Conservation (phyloP, 768 basidiomycete genomes). For the Tulasnella sp. region DNA sequence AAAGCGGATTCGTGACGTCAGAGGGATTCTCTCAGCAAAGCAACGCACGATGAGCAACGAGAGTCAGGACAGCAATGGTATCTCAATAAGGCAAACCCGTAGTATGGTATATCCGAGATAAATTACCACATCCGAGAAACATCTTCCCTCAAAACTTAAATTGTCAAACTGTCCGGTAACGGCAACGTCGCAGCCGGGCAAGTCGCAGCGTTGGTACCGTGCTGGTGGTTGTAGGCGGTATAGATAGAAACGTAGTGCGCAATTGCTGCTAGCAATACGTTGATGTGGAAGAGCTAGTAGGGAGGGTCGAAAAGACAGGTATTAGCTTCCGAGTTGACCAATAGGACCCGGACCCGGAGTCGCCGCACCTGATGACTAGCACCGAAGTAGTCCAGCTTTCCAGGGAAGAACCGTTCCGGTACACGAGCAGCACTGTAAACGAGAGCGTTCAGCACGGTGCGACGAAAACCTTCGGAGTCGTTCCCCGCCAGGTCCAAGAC, state of each 20-base stretch:
- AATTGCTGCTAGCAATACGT: constrained; percentile 72
- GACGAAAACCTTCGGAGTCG: constrained; percentile 29
- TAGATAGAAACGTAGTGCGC: constrained; percentile 65
- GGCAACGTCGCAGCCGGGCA: constrained; percentile 25
- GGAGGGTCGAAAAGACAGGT: neutral
- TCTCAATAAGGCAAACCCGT: neutral
- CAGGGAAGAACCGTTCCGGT: constrained; percentile 75
- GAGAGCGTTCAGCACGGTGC: constrained; percentile 35
- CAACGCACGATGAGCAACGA: too few species aligned
- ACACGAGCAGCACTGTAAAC: constrained; percentile 72
- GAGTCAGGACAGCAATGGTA: too few species aligned
- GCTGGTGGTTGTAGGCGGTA: constrained; percentile 62
- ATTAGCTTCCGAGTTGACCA: neutral
- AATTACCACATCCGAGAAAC: neutral
- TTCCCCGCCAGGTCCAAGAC: too few species aligned
- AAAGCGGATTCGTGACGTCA: neutral
- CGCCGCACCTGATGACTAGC: constrained; percentile 60
- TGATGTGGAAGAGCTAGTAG: constrained; percentile 82
- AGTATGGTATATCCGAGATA: neutral
- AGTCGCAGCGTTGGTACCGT: constrained; percentile 41
- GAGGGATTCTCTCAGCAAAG: too few species aligned
- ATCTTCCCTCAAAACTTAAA: neutral
- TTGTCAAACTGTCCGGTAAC: neutral
- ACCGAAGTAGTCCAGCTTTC: constrained; percentile 76
- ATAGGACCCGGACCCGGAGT: too few species aligned